These are phyloP conservation scores for Zea mays DNA, from an alignment of 176 grass and related monocot species.

Conservation along the genomic window Zm-B73-REFERENCE-NAM-5.0 NC_050104.1:114161501-114162000, in stretches of 20 bases:
- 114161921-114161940: conserved; percentile 83
- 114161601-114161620: conserved; percentile 96
- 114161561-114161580: conserved; percentile 75
- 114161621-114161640: conserved; percentile 77
- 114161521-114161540: not conserved
- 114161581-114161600: conserved; percentile 87
- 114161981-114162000: conserved; percentile 91
- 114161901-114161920: conserved; percentile 83
- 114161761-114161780: conserved; percentile 66
- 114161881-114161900: conserved; percentile 93
- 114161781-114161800: conserved; percentile 20
- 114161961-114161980: conserved; percentile 87
- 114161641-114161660: conserved; percentile 64
- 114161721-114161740: conserved; percentile 94
- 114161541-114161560: conserved; percentile 27
- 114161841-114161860: not conserved
- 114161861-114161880: conserved; percentile 76
- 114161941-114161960: conserved; percentile 77
- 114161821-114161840: not conserved
- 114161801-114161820: not conserved
- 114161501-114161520: not conserved
- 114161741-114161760: conserved; percentile 90
- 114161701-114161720: conserved; percentile 89
- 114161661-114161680: conserved; percentile 84
- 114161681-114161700: conserved; percentile 76